These are phyloP conservation scores for Candida odintsovae DNA, from an alignment of 805 yeast species.

Conservation along the genomic window DNA sequence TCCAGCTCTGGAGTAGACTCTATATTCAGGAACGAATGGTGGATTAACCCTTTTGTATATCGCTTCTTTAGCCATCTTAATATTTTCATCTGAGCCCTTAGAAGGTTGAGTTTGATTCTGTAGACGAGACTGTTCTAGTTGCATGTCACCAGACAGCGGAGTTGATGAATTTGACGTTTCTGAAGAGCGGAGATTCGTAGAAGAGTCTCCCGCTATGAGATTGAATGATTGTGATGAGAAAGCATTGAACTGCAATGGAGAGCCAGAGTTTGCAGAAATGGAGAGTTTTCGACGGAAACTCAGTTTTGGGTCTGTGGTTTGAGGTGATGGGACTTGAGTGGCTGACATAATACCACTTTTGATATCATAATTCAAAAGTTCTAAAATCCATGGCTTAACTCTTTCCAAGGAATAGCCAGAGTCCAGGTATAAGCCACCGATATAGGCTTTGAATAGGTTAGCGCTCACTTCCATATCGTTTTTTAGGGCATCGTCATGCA, in stretches of 20 bases:
- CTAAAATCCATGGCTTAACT: background rate
- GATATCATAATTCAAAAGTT: background rate
- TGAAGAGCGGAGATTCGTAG: no score
- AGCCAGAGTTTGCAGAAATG: background rate
- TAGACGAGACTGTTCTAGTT: constrained; percentile 23
- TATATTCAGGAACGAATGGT: constrained; percentile 46
- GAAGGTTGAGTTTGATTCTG: constrained; percentile 38
- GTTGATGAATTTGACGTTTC: no score
- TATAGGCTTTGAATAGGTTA: background rate
- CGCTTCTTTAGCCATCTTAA: constrained; percentile 51
- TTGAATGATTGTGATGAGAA: background rate
- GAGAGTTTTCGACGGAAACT: background rate
- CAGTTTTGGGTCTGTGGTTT: background rate
- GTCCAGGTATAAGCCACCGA: constrained; percentile 1
- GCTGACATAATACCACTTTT: background rate
- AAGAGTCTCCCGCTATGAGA: no score
- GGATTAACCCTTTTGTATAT: constrained; percentile 62
- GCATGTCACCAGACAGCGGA: no score
- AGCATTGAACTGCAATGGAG: background rate
- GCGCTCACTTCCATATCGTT: background rate
- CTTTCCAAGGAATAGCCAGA: background rate
- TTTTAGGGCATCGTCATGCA: background rate
- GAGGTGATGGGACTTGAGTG: background rate
- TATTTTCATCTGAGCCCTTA: constrained; percentile 26
- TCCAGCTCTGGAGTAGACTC: constrained; percentile 34